Conservation (phyloP, 2,329 filamentous ascomycete species). For the Cryoendolithus antarcticus region DNA sequence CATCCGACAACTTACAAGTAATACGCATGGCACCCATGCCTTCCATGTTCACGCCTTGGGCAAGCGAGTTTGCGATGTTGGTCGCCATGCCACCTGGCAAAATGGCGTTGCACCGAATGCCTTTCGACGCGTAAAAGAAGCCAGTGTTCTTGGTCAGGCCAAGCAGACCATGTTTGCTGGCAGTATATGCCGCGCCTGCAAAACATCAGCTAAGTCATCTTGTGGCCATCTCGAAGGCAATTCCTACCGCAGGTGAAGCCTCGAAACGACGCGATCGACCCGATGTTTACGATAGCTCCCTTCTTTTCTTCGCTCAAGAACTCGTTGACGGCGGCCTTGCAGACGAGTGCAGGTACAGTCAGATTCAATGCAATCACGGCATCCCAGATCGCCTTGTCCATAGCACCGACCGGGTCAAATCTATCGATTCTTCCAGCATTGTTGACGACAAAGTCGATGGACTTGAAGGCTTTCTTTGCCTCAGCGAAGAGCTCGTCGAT, state of each 20-base stretch:
- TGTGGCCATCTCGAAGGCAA: conserved; percentile 1
- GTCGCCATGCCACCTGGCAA: conserved; percentile 42
- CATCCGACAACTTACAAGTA: conserved; percentile 11
- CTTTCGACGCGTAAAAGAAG: conserved; percentile 41
- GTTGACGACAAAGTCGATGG: conserved; percentile 40
- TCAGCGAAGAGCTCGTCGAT: conserved; percentile 27
- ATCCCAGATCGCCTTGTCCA: conserved; percentile 39
- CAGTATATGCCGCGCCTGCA: conserved; percentile 39
- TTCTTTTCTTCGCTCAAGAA: conserved; percentile 33
- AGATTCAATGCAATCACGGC: conserved; percentile 44
- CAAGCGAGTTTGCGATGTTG: conserved; percentile 39
- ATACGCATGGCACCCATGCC: conserved; percentile 15
- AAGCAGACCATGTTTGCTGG: conserved; percentile 42
- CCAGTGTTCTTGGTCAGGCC: conserved; percentile 48
- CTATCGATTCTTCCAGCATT: conserved; percentile 47
- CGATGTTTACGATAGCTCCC: conserved; percentile 43
- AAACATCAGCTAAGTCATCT: conserved; percentile 7
- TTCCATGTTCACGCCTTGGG: conserved; percentile 18
- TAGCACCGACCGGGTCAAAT: conserved; percentile 40
- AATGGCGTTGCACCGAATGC: conserved; percentile 38
- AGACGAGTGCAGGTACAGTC: conserved; percentile 42
- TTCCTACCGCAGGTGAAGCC: conserved; percentile 30
- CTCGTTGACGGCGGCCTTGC: conserved; percentile 38
- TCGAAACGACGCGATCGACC: conserved; percentile 33
- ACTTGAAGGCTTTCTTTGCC: conserved; percentile 28